Conservation (phyloP, 2,329 filamentous ascomycete species). For the Lachnellula subtilissima region DNA sequence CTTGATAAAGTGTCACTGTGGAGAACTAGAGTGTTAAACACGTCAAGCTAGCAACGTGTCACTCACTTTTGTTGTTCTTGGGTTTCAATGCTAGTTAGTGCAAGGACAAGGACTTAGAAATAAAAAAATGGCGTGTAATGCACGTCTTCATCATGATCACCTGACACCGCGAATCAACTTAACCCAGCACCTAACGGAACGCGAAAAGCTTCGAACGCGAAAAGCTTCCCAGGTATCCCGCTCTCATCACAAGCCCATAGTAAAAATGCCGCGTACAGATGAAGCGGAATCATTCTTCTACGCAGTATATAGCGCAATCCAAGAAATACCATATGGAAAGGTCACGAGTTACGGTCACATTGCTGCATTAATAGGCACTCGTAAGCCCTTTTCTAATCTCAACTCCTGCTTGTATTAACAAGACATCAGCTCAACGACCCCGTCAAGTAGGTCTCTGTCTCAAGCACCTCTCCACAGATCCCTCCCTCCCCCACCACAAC, state of each 20-base stretch:
- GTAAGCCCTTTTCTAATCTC: constrained; percentile 42
- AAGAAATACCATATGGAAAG: constrained; percentile 75
- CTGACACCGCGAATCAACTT: neutral
- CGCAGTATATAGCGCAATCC: constrained; percentile 76
- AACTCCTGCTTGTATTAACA: neutral
- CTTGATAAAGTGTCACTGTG: neutral
- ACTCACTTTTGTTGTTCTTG: too few species aligned
- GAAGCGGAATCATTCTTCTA: constrained; percentile 70
- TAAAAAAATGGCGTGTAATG: neutral
- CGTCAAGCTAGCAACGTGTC: too few species aligned
- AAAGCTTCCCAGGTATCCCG: neutral
- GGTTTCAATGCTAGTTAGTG: too few species aligned
- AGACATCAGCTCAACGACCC: constrained; percentile 57
- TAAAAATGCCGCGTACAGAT: constrained; percentile 59
- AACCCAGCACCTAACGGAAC: neutral
- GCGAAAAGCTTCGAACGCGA: neutral
- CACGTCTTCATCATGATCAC: neutral
- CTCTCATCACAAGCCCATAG: neutral
- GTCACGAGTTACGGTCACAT: constrained; percentile 89
- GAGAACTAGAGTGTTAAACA: too few species aligned
- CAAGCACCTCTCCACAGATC: constrained; percentile 68
- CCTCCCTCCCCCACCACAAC: constrained; percentile 57
- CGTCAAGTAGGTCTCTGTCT: constrained; percentile 87
- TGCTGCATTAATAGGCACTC: constrained; percentile 65
- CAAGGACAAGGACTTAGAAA: neutral